Evolutionary conservation across 768 basidiomycete genomes (phyloP).

Genomic region (Vararia minispora): DNA sequence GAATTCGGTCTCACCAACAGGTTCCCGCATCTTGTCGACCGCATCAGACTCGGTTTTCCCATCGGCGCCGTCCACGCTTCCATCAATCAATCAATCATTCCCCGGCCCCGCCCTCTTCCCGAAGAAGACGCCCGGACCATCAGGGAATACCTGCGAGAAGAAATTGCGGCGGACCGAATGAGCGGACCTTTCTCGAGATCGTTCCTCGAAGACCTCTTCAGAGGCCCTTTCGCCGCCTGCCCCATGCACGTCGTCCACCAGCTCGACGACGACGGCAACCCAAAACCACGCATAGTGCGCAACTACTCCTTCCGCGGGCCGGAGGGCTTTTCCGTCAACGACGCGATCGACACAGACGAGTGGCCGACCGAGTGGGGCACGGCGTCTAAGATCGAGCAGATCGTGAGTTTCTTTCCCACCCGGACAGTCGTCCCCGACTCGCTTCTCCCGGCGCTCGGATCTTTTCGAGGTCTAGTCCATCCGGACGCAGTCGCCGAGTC

Average conservation of each 20-base stretch:
- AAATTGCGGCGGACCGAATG: background rate
- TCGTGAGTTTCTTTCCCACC: too few species aligned
- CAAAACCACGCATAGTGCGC: background rate
- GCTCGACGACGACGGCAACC: background rate
- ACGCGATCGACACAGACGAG: background rate
- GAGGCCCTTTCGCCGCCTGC: background rate
- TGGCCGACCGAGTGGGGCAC: background rate
- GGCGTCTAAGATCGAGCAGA: too few species aligned
- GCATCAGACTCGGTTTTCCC: background rate
- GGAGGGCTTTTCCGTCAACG: background rate
- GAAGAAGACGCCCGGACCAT: background rate
- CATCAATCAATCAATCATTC: background rate
- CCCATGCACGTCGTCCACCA: background rate
- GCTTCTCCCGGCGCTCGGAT: too few species aligned
- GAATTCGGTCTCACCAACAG: background rate
- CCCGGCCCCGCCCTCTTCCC: background rate
- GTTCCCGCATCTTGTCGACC: background rate
- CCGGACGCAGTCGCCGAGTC: too few species aligned
- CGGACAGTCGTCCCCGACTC: too few species aligned
- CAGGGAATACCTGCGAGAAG: background rate
- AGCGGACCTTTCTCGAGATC: background rate
- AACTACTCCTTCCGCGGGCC: background rate
- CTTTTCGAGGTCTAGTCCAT: too few species aligned
- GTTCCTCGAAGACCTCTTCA: background rate
- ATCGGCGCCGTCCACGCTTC: background rate